Conservation (phyloP, 495 filamentous ascomycete genomes). For the Pseudotulostoma volvatum region DNA sequence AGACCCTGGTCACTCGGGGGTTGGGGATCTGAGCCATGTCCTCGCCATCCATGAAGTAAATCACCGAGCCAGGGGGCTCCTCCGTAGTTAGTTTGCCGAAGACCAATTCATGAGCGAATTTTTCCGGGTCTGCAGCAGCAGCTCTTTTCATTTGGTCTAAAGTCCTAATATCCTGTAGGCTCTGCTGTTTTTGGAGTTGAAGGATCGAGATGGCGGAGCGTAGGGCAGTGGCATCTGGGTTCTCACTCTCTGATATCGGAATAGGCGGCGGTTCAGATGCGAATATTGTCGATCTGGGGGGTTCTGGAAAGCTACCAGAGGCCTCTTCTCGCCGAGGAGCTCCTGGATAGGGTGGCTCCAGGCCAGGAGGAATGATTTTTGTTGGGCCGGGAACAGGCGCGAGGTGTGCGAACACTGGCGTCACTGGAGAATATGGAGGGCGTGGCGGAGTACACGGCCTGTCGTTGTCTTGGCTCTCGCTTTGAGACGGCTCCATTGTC, state of each 20-base stretch:
- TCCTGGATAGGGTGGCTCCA: not conserved
- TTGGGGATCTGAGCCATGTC: not conserved
- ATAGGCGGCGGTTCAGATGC: slow-evolving; percentile 36
- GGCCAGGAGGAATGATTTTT: slow-evolving; percentile 21
- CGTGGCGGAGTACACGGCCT: slow-evolving; percentile 28
- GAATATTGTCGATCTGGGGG: too few species aligned
- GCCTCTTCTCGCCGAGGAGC: too few species aligned
- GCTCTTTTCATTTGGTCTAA: slow-evolving; percentile 45
- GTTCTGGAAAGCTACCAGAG: not conserved
- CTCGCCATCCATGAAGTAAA: slow-evolving; percentile 10
- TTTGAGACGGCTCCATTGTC: not conserved
- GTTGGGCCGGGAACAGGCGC: slow-evolving; percentile 17
- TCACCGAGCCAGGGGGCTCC: slow-evolving; percentile 21
- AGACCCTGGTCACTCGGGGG: not conserved
- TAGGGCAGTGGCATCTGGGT: slow-evolving; percentile 72
- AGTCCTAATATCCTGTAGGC: slow-evolving; percentile 48
- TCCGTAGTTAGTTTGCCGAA: slow-evolving; percentile 34
- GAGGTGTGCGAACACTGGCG: slow-evolving; percentile 28
- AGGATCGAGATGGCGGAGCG: slow-evolving; percentile 64
- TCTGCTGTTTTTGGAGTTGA: slow-evolving; percentile 65
- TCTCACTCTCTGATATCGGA: slow-evolving; percentile 58
- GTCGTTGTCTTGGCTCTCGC: slow-evolving; percentile 4
- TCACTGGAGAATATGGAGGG: slow-evolving; percentile 33
- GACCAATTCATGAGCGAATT: slow-evolving; percentile 45
- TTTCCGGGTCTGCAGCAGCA: slow-evolving; percentile 50